Conservation (phyloP, 1,139 yeast species). For the Geotrichum macrosporum region DNA sequence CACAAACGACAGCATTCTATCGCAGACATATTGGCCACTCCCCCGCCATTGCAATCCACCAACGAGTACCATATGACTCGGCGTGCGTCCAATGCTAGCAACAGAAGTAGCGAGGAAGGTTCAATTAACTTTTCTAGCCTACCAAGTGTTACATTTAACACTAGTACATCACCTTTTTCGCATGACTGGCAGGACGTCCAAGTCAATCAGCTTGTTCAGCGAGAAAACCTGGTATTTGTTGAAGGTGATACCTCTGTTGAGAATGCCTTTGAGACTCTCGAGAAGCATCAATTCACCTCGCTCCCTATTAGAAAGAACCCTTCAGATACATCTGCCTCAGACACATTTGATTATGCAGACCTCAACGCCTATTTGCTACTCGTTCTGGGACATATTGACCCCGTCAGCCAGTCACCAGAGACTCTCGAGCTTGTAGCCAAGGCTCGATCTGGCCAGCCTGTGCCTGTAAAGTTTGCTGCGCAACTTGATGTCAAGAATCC, state of each 20-base stretch:
- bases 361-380: slow-evolving; percentile 75
- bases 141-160: slow-evolving; percentile 24
- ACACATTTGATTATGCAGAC: slow-evolving; percentile 86
- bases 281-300: slow-evolving; percentile 69
- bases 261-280: slow-evolving; percentile 76
- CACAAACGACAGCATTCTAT: slow-evolving; percentile 44
- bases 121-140: slow-evolving; percentile 14
- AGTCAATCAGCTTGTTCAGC: slow-evolving; percentile 69
- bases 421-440: slow-evolving; percentile 31
- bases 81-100: slow-evolving; percentile 22
- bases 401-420: slow-evolving; percentile 32
- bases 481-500: slow-evolving; percentile 77
- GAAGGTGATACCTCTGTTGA: slow-evolving; percentile 67
- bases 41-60: slow-evolving; percentile 55
- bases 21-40: slow-evolving; percentile 77
- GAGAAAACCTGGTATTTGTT: slow-evolving; percentile 69
- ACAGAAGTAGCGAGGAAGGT: slow-evolving; percentile 23
- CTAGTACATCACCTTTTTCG: slow-evolving; percentile 29
- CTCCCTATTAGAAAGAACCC: slow-evolving; percentile 55
- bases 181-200: slow-evolving; percentile 72
- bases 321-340: slow-evolving; percentile 52
- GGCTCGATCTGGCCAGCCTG: slow-evolving; percentile 44
- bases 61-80: slow-evolving; percentile 13
- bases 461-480: slow-evolving; percentile 75
- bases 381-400: slow-evolving; percentile 57